These are phyloP conservation scores for Dactylellina haptotyla DNA, from an alignment of 2,329 filamentous ascomycete species.

Conservation along the genomic window DNA sequence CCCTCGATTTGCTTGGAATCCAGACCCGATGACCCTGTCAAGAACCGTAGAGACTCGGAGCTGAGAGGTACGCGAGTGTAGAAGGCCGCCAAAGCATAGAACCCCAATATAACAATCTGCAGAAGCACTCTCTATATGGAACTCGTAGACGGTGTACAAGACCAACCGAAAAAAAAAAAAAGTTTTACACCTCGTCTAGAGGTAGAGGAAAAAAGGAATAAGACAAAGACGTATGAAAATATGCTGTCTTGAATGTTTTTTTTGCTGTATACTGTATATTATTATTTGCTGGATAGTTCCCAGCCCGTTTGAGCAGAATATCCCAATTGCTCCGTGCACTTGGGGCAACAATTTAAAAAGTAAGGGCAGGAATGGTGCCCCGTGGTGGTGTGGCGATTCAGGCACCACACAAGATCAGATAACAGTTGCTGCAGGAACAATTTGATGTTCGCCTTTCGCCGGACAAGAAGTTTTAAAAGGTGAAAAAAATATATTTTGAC, in stretches of 20 bases:
- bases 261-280: too few relatives aligned
- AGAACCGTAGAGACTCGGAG: slow-evolving; percentile 37
- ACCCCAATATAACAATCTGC: slow-evolving; percentile 38
- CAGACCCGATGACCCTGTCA: slow-evolving; percentile 28
- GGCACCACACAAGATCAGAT: not conserved
- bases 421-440: slow-evolving; percentile 39
- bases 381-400: slow-evolving; percentile 13
- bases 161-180: too few relatives aligned
- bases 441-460: slow-evolving; percentile 13
- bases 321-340: slow-evolving; percentile 14
- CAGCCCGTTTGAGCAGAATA: too few relatives aligned
- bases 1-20: slow-evolving; percentile 32
- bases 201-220: too few relatives aligned
- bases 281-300: too few relatives aligned
- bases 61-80: slow-evolving; percentile 28
- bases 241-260: too few relatives aligned
- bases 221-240: too few relatives aligned
- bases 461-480: too few relatives aligned
- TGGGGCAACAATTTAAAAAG: slow-evolving; percentile 19
- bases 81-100: slow-evolving; percentile 14
- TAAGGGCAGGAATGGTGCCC: slow-evolving; percentile 10
- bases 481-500: too few relatives aligned
- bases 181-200: too few relatives aligned
- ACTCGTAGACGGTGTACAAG: slow-evolving; percentile 17
- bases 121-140: slow-evolving; percentile 21